These are phyloP conservation scores for Crepidotus variabilis DNA, from an alignment of 768 basidiomycete genomes.

Conservation along the genomic window DNA sequence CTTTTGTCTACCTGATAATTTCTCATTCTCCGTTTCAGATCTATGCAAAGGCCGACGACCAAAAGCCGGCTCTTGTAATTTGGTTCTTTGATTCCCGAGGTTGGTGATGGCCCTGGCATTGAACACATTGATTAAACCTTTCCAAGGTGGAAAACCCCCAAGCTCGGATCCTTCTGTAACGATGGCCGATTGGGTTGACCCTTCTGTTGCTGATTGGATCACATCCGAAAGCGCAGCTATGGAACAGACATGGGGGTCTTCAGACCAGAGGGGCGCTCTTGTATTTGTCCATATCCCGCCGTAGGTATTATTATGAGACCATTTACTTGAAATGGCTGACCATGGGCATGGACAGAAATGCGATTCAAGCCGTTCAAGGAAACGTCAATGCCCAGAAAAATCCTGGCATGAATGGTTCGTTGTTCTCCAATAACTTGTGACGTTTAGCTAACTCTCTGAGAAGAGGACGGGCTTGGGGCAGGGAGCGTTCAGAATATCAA, in stretches of 20 bases:
- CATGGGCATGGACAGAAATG: slow-evolving; percentile 24
- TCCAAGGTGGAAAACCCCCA: slow-evolving; percentile 41
- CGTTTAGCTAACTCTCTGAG: slow-evolving; percentile 5
- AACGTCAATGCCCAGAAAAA: slow-evolving; percentile 27
- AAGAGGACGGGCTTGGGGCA: background rate
- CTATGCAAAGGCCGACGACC: slow-evolving; percentile 21
- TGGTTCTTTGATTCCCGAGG: slow-evolving; percentile 78
- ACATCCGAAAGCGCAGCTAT: slow-evolving; percentile 42
- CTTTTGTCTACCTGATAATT: background rate
- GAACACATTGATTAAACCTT: background rate
- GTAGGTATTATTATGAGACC: slow-evolving; percentile 28
- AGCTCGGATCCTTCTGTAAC: slow-evolving; percentile 30
- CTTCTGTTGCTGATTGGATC: slow-evolving; percentile 55
- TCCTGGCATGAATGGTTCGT: slow-evolving; percentile 39
- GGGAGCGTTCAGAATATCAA: slow-evolving; percentile 26
- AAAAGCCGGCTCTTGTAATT: slow-evolving; percentile 46
- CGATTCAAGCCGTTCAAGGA: slow-evolving; percentile 32
- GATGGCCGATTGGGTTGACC: slow-evolving; percentile 63
- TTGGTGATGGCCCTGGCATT: slow-evolving; percentile 12
- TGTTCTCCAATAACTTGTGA: too few species aligned
- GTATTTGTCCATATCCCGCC: slow-evolving; percentile 74
- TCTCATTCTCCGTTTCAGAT: background rate
- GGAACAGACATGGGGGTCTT: slow-evolving; percentile 51
- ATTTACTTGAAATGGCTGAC: background rate
- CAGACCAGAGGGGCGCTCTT: slow-evolving; percentile 46